Conservation (phyloP, 345 rosid genomes). For the Ceriops decandra region DNA sequence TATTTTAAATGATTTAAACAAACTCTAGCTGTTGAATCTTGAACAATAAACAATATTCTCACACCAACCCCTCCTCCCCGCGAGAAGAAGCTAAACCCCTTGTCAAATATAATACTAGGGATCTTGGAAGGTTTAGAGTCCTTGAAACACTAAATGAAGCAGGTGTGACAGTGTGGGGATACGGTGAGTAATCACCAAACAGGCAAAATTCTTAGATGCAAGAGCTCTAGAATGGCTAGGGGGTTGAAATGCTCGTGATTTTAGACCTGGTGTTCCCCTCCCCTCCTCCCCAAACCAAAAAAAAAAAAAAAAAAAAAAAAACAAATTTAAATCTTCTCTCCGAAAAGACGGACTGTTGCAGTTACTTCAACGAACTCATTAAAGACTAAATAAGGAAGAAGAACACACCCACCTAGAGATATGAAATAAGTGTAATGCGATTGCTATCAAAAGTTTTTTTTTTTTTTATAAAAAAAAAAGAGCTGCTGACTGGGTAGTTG, state of each 20-base stretch:
- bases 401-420: conserved; percentile 25
- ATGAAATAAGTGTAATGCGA: conserved; percentile 15
- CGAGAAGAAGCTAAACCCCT: conserved; percentile 44
- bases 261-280: conserved; percentile 23
- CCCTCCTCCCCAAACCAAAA: no score
- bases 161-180: conserved; percentile 30
- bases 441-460: no score
- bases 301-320: no score
- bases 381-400: conserved; percentile 18
- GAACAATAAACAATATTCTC: conserved; percentile 38
- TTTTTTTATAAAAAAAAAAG: not conserved
- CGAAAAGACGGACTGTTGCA: conserved; percentile 5
- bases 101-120: conserved; percentile 29
- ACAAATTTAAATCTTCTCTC: conserved; percentile 21
- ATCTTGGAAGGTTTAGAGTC: conserved; percentile 50
- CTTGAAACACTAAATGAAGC: conserved; percentile 21
- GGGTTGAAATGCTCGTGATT: conserved; percentile 26
- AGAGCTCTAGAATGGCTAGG: conserved; percentile 33
- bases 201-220: conserved; percentile 32
- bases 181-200: conserved; percentile 43
- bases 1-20: conserved; percentile 19
- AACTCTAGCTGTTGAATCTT: conserved; percentile 68
- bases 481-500: not conserved
- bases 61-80: conserved; percentile 16
- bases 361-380: conserved; percentile 34